These are phyloP conservation scores for Brassica rapa DNA, from an alignment of 345 rosid species.

Conservation along the genomic window DNA sequence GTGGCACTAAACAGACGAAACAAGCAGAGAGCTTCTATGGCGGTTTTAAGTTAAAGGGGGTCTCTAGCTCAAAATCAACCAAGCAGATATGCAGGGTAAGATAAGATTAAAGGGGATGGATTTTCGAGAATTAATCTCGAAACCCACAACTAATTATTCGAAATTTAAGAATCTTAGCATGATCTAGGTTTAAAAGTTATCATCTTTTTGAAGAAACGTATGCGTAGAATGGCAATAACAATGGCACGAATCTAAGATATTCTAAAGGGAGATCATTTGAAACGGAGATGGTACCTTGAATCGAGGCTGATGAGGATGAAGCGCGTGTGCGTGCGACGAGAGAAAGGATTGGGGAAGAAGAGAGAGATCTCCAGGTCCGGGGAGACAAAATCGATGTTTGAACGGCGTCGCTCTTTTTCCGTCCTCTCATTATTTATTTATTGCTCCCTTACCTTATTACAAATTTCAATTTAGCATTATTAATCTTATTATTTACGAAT, in stretches of 20 bases:
- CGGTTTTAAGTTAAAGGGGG: background rate
- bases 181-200: conserved; percentile 16
- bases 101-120: background rate
- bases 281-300: conserved; percentile 18
- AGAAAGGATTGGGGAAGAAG: background rate
- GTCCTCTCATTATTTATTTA: conserved; percentile 1
- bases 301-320: conserved; percentile 18
- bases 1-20: background rate
- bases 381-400: conserved; percentile 23
- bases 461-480: background rate
- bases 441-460: background rate
- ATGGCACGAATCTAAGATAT: background rate
- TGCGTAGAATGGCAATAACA: background rate
- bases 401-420: conserved; percentile 39
- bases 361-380: conserved; percentile 36
- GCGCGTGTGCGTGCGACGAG: conserved; percentile 18
- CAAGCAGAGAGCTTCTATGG: conserved; percentile 25
- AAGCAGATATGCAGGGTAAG: background rate
- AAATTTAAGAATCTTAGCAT: conserved; percentile 7
- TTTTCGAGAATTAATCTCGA: background rate
- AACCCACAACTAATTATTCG: background rate
- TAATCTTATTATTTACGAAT: background rate
- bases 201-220: background rate
- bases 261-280: background rate
- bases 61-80: conserved; percentile 16